phyloP scores from a whole-genome alignment of 441 rosid species.

The Eutrema salsugineum region DNA sequence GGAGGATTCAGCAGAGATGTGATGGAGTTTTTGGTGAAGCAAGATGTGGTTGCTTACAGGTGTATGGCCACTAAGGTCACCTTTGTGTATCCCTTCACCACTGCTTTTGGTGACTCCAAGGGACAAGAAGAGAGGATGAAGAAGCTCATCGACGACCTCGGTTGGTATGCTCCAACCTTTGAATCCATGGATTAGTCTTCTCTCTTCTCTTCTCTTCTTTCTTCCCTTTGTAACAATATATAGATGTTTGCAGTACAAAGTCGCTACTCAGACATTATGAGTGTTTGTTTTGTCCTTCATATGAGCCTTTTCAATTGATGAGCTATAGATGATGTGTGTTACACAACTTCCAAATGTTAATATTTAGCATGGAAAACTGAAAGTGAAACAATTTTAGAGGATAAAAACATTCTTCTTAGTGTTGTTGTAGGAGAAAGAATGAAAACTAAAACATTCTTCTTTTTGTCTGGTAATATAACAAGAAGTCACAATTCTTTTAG shows the following conservation, averaged over 20 bases:
- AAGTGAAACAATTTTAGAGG: no score
- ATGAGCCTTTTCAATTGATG: neutral
- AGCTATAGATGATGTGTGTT: neutral
- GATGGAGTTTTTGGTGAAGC: conserved; percentile 73
- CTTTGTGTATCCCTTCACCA: conserved; percentile 85
- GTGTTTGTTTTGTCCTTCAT: neutral
- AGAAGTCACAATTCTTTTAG: no score
- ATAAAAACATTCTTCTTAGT: no score
- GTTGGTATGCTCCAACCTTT: conserved; percentile 81
- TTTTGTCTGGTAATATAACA: no score
- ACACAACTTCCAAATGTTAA: neutral
- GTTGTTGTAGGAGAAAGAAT: no score
- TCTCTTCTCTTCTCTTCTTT: neutral
- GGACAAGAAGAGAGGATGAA: conserved; percentile 80
- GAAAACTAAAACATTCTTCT: no score
- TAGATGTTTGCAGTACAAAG: neutral
- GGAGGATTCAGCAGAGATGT: conserved; percentile 75
- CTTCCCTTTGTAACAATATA: neutral
- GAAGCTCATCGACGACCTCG: conserved; percentile 60
- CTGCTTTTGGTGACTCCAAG: conserved; percentile 84
- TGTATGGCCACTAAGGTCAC: conserved; percentile 78
- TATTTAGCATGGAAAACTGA: no score
- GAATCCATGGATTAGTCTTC: conserved; percentile 67
- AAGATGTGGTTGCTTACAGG: conserved; percentile 75
- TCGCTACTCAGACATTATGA: neutral